Conservation (phyloP, 805 yeast species). For the Ogataea neopini region DNA sequence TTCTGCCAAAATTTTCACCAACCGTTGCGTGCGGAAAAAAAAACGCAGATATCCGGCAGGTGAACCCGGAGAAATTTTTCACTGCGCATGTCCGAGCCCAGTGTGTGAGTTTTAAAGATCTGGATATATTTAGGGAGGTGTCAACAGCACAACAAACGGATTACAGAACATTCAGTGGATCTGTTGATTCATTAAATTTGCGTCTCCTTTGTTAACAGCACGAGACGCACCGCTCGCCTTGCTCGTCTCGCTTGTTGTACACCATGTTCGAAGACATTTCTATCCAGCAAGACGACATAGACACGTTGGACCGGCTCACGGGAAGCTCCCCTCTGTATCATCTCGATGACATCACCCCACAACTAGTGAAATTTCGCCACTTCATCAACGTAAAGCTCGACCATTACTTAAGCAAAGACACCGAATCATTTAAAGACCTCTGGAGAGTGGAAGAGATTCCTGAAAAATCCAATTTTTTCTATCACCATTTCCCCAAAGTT, state of each 20-base stretch:
- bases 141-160: no score
- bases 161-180: no score
- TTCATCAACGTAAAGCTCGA: constrained; percentile 15
- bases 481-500: constrained; percentile 35
- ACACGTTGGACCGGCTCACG: constrained; percentile 8
- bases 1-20: no score
- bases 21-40: neutral
- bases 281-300: constrained; percentile 26
- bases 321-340: constrained; percentile 8
- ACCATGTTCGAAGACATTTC: constrained; percentile 23
- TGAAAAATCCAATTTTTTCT: constrained; percentile 30
- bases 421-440: constrained; percentile 29
- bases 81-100: neutral
- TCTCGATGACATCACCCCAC: constrained; percentile 4
- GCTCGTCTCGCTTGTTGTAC: no score
- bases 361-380: constrained; percentile 9
- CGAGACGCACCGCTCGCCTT: no score
- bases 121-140: no score
- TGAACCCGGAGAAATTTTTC: neutral
- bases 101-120: neutral
- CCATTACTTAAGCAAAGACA: constrained; percentile 29
- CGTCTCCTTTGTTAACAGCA: no score
- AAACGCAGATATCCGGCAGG: neutral
- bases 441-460: constrained; percentile 34
- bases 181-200: no score